Evolutionary conservation across 2,329 filamentous ascomycete species (phyloP).

Genomic region (Talaromyces sp.): DNA sequence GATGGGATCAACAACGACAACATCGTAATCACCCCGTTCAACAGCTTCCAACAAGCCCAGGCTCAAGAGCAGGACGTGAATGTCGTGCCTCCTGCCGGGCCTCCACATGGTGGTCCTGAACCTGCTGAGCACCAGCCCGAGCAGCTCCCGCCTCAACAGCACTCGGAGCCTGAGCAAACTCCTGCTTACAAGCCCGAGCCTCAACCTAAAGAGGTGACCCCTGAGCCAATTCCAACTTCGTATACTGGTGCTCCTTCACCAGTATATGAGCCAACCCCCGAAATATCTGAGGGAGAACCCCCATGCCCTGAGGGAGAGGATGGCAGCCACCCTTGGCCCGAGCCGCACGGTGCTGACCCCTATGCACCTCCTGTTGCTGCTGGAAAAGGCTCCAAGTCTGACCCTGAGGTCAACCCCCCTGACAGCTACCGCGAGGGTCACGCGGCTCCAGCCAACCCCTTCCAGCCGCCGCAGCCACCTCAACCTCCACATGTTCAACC

Average conservation of each 20-base stretch:
- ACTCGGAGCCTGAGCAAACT: conserved; percentile 14
- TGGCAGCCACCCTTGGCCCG: neutral
- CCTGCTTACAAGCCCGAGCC: neutral
- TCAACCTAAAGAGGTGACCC: neutral
- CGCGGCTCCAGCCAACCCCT: neutral
- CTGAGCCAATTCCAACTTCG: neutral
- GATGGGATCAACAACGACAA: conserved; percentile 15
- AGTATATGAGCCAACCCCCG: neutral
- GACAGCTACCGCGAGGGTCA: neutral
- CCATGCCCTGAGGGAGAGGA: conserved; percentile 7
- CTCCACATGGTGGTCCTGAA: conserved; percentile 1
- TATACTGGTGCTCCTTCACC: neutral
- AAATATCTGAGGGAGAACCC: neutral
- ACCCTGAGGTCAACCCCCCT: neutral
- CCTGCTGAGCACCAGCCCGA: neutral
- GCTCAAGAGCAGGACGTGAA: conserved; percentile 7
- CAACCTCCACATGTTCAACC: neutral
- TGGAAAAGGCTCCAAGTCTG: neutral
- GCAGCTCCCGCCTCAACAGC: conserved; percentile 10
- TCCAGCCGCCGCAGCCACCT: neutral
- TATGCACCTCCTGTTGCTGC: neutral
- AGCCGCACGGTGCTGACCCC: neutral
- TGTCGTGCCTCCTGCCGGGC: neutral
- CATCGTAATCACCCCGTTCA: conserved; percentile 15
- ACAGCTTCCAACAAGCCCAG: neutral